Percentiles rank a stretch among this genome's conserved stretches.
phyloP scores from a whole-genome alignment of 768 basidiomycete species.

The Hypholoma sublateritium region DNA sequence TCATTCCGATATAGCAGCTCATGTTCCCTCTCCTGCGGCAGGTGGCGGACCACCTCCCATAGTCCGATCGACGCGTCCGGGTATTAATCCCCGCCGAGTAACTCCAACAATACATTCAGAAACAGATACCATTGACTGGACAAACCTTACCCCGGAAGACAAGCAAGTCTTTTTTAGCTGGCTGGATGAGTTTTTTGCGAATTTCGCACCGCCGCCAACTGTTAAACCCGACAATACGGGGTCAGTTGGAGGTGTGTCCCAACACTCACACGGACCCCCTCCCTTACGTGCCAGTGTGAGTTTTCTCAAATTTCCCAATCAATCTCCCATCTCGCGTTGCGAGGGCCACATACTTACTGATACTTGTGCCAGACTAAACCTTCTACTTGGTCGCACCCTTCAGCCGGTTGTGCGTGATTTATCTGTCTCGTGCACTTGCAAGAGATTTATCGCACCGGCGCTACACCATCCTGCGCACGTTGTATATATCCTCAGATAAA shows the following conservation, averaged over 20 bases:
- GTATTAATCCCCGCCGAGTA: constrained; percentile 10
- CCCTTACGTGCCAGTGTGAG: constrained; percentile 23
- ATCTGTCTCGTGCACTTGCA: not conserved
- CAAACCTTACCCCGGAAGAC: constrained; percentile 62
- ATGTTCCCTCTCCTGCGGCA: not conserved
- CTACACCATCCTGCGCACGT: constrained; percentile 27
- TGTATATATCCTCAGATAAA: constrained; percentile 16
- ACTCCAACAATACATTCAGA: constrained; percentile 6
- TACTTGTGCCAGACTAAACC: constrained; percentile 23
- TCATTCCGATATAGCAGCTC: constrained; percentile 7
- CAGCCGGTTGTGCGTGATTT: constrained; percentile 25
- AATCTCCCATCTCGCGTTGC: not conserved
- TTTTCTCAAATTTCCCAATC: not conserved
- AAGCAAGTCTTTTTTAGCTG: constrained; percentile 74
- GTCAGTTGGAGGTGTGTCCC: constrained; percentile 4
- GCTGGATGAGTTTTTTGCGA: constrained; percentile 80
- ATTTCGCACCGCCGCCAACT: constrained; percentile 21
- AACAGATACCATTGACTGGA: constrained; percentile 57
- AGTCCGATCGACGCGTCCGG: constrained; percentile 30
- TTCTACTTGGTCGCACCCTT: constrained; percentile 18
- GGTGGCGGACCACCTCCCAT: constrained; percentile 31
- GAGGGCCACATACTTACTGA: not conserved
- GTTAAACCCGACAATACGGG: constrained; percentile 9
- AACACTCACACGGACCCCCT: constrained; percentile 19
- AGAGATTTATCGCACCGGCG: not conserved